These are phyloP conservation scores for Tulasnella sp. DNA, from an alignment of 768 basidiomycete genomes.

Conservation along the genomic window DNA sequence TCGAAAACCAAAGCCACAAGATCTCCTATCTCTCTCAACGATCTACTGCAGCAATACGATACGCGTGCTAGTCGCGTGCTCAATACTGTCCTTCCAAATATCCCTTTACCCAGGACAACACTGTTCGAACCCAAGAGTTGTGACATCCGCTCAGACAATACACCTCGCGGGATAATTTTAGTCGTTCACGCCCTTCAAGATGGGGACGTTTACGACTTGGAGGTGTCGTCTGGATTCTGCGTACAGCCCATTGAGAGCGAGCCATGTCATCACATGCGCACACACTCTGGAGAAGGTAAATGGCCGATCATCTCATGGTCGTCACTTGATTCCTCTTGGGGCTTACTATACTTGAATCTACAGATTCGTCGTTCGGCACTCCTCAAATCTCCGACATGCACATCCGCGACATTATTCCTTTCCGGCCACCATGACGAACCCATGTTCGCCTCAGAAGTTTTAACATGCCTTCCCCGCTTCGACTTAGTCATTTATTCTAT, in stretches of 20 bases:
- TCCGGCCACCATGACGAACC: conserved; percentile 24
- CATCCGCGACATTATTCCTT: conserved; percentile 31
- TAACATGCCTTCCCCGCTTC: conserved; percentile 48
- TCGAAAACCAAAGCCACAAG: too few species aligned
- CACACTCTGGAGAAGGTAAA: conserved; percentile 57
- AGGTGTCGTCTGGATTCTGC: conserved; percentile 49
- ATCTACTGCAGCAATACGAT: conserved; percentile 37
- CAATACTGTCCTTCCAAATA: conserved; percentile 38
- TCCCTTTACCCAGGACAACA: conserved; percentile 30
- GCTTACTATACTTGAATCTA: conserved; percentile 5
- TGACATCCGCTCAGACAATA: conserved; percentile 24
- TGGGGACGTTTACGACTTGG: conserved; percentile 35
- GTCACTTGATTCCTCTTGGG: too few species aligned
- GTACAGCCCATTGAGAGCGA: conserved; percentile 29
- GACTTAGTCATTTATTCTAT: conserved; percentile 43
- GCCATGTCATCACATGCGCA: conserved; percentile 44
- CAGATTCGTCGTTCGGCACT: conserved; percentile 32
- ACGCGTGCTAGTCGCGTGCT: conserved; percentile 36
- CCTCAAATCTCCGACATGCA: conserved; percentile 24
- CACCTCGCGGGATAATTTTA: conserved; percentile 33
- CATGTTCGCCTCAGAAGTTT: conserved; percentile 36
- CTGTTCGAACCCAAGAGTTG: conserved; percentile 23
- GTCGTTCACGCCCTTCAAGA: conserved; percentile 43
- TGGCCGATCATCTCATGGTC: too few species aligned
- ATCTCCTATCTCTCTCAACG: conserved; percentile 18